Percentiles rank a stretch among this genome's conserved stretches.
These are phyloP conservation scores for Amaranthus tricolor DNA, from an alignment of 179 eudicot genomes.

Conservation along the genomic window DNA sequence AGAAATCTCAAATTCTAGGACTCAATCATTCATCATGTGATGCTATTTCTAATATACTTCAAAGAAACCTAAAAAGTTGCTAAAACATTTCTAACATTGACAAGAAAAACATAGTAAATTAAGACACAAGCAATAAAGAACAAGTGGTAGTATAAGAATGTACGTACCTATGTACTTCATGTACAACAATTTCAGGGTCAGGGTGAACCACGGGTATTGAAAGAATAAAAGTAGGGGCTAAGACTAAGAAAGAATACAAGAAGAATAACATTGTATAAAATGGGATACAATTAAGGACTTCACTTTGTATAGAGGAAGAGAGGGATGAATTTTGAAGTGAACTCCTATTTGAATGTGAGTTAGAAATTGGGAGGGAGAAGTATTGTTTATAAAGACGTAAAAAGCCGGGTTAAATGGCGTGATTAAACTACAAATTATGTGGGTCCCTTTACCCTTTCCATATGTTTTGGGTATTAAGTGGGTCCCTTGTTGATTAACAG, in stretches of 20 bases:
- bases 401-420: constrained; percentile 46
- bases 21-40: too few species aligned
- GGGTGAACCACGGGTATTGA: constrained; percentile 30
- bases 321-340: not conserved
- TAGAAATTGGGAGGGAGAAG: constrained; percentile 22
- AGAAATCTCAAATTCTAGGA: too few species aligned
- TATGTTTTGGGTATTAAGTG: not conserved
- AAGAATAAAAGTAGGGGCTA: constrained; percentile 30
- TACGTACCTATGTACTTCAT: constrained; percentile 54
- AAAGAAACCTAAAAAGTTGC: not conserved
- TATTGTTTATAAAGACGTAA: constrained; percentile 34
- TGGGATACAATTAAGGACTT: constrained; percentile 28
- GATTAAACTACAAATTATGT: constrained; percentile 41
- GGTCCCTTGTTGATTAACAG: constrained; percentile 32
- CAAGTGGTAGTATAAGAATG: constrained; percentile 6
- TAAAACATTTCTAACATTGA: too few species aligned
- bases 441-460: too few species aligned
- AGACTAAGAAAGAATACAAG: constrained; percentile 12
- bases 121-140: not conserved
- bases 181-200: constrained; percentile 48
- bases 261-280: constrained; percentile 21
- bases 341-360: not conserved
- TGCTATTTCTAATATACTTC: too few species aligned
- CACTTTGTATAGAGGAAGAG: not conserved
- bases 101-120: too few species aligned